phyloP scores from a whole-genome alignment of 371 early-diverging fungal genomes.

The Rhizopus arrhizus region DNA sequence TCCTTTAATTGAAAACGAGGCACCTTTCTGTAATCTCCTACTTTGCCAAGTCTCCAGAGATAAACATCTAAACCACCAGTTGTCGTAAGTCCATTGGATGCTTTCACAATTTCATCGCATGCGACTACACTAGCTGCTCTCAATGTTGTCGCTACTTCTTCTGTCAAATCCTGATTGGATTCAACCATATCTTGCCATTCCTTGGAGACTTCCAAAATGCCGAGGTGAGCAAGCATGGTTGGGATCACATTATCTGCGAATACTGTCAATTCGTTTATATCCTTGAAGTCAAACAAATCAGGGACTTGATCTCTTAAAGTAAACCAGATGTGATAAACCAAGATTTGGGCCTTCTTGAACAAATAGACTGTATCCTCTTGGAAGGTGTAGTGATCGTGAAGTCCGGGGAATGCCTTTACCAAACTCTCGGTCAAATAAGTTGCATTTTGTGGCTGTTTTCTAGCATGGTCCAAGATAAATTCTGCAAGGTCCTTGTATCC shows the following conservation, averaged over 20 bases:
- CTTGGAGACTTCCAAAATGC: constrained; percentile 56
- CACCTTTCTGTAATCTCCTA: constrained; percentile 60
- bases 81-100: constrained; percentile 38
- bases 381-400: constrained; percentile 61
- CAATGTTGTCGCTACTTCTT: constrained; percentile 54
- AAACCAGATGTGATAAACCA: constrained; percentile 59
- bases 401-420: constrained; percentile 65
- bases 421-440: constrained; percentile 58
- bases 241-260: constrained; percentile 80
- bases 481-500: constrained; percentile 67
- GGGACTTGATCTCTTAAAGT: constrained; percentile 49
- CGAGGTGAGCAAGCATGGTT: constrained; percentile 61
- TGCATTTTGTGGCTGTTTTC: constrained; percentile 44
- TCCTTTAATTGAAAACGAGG: constrained; percentile 64
- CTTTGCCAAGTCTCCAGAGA: constrained; percentile 74
- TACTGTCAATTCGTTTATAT: constrained; percentile 65
- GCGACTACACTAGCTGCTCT: constrained; percentile 75
- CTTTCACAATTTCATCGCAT: constrained; percentile 61
- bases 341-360: constrained; percentile 68
- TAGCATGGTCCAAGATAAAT: constrained; percentile 68
- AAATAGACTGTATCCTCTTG: constrained; percentile 48
- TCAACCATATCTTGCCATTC: constrained; percentile 55
- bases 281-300: constrained; percentile 63
- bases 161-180: constrained; percentile 51
- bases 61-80: constrained; percentile 68